These are phyloP conservation scores for Cucumis sativus DNA, from an alignment of 306 rosid species.

Conservation along the genomic window DNA sequence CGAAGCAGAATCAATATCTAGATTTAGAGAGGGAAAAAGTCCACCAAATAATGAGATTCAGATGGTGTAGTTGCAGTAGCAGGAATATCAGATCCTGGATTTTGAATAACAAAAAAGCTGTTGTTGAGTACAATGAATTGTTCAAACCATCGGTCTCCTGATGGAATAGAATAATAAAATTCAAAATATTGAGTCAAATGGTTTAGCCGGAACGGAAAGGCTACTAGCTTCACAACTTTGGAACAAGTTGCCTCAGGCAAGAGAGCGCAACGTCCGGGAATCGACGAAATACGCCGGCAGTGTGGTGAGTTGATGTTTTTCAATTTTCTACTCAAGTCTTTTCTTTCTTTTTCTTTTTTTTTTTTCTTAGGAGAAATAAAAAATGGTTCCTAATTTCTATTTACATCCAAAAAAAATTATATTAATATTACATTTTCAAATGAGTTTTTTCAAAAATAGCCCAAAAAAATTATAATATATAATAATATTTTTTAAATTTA, in stretches of 20 bases:
- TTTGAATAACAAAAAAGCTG: neutral
- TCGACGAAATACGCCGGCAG: neutral
- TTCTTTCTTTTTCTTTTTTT: neutral
- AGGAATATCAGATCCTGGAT: neutral
- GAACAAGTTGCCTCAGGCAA: neutral
- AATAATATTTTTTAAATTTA: too few species aligned
- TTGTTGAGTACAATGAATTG: neutral
- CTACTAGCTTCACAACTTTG: neutral
- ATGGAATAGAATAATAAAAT: neutral
- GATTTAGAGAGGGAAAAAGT: neutral
- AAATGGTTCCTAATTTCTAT: too few species aligned
- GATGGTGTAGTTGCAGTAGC: neutral
- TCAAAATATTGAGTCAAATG: neutral
- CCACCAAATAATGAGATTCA: neutral
- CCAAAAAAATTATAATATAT: too few species aligned
- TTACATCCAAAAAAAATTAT: too few species aligned
- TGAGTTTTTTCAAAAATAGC: too few species aligned
- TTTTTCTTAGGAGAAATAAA: too few species aligned
- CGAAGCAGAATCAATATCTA: neutral
- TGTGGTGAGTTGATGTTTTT: neutral
- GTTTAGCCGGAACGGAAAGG: neutral
- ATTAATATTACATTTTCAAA: too few species aligned
- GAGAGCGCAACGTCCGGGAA: neutral
- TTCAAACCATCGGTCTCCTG: neutral
- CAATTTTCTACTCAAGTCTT: too few species aligned